Evolutionary conservation across 2,329 filamentous ascomycete genomes (phyloP).

Genomic region (Phialocephala sp.): DNA sequence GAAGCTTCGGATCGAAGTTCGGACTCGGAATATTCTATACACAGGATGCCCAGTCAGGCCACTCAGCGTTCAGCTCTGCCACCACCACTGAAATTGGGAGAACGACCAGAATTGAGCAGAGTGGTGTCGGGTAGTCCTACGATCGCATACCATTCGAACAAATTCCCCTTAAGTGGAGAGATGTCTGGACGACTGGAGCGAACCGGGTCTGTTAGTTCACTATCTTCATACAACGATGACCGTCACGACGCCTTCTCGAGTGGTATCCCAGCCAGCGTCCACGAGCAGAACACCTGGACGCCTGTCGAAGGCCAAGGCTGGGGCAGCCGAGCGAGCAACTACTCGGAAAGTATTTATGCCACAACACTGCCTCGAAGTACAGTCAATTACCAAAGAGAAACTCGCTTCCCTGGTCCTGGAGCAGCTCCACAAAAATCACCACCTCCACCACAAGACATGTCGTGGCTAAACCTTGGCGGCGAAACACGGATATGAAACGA

Average conservation of each 20-base stretch:
- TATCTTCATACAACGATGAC: constrained; percentile 40
- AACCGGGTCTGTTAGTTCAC: constrained; percentile 50
- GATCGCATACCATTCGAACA: constrained; percentile 57
- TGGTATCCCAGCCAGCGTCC: constrained; percentile 65
- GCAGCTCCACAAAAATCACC: constrained; percentile 25
- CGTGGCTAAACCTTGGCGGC: constrained; percentile 74
- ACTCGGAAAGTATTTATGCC: constrained; percentile 53
- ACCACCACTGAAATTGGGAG: constrained; percentile 69
- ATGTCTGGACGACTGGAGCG: constrained; percentile 68
- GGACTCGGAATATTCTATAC: constrained; percentile 61
- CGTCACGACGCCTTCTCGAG: constrained; percentile 61
- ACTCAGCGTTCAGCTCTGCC: constrained; percentile 73
- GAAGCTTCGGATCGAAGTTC: constrained; percentile 51
- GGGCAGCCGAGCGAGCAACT: constrained; percentile 57
- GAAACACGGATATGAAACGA: constrained; percentile 34
- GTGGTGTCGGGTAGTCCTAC: constrained; percentile 75
- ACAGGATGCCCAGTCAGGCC: constrained; percentile 48
- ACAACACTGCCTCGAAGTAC: constrained; percentile 46
- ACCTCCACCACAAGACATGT: constrained; percentile 63
- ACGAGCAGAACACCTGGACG: constrained; percentile 42
- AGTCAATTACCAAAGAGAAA: constrained; percentile 33
- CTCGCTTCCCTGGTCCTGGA: constrained; percentile 26
- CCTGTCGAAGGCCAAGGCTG: constrained; percentile 50
- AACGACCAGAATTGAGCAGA: constrained; percentile 59
- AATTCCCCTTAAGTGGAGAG: constrained; percentile 59